phyloP scores from a whole-genome alignment of 176 grass and related monocot species.

The Oryza longistaminata region DNA sequence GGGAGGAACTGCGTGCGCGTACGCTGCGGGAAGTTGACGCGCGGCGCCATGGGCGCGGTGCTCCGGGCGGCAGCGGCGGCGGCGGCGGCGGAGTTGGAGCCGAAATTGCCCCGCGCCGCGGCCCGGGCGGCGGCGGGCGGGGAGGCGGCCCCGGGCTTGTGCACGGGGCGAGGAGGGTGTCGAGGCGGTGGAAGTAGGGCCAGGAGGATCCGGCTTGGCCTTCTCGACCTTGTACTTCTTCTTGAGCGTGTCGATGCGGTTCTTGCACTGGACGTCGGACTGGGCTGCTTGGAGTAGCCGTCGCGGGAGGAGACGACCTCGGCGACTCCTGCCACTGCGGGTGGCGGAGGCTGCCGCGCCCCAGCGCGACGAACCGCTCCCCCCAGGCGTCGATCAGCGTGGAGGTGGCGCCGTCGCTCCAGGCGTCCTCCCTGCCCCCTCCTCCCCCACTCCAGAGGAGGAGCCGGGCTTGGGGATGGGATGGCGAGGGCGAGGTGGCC shows the following conservation, averaged over 20 bases:
- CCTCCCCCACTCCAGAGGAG: constrained; percentile 39
- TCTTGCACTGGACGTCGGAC: constrained; percentile 95
- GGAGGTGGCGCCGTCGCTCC: constrained; percentile 94
- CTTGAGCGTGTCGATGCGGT: constrained; percentile 96
- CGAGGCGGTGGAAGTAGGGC: constrained; percentile 80
- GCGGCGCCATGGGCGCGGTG: constrained; percentile 38
- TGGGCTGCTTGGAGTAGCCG: constrained; percentile 67
- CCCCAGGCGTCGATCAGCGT: constrained; percentile 98
- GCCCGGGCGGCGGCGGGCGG: not conserved
- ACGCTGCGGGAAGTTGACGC: constrained; percentile 70
- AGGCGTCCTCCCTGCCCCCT: constrained; percentile 83
- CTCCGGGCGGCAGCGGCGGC: constrained; percentile 36
- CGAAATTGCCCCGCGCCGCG: constrained; percentile 7
- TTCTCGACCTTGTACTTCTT: constrained; percentile 97
- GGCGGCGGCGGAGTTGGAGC: constrained; percentile 29
- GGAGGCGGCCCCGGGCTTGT: constrained; percentile 19
- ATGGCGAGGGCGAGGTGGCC: constrained; percentile 68
- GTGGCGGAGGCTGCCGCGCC: constrained; percentile 84
- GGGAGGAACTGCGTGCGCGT: constrained; percentile 47
- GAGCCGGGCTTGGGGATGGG: constrained; percentile 56
- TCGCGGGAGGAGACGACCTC: constrained; percentile 88
- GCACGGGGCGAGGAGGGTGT: constrained; percentile 65
- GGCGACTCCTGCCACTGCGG: constrained; percentile 99
- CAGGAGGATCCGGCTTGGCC: constrained; percentile 57
- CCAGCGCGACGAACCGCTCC: constrained; percentile 84